Conservation (phyloP, 352 stramenopile species). For the Pseudoperonospora humuli region DNA sequence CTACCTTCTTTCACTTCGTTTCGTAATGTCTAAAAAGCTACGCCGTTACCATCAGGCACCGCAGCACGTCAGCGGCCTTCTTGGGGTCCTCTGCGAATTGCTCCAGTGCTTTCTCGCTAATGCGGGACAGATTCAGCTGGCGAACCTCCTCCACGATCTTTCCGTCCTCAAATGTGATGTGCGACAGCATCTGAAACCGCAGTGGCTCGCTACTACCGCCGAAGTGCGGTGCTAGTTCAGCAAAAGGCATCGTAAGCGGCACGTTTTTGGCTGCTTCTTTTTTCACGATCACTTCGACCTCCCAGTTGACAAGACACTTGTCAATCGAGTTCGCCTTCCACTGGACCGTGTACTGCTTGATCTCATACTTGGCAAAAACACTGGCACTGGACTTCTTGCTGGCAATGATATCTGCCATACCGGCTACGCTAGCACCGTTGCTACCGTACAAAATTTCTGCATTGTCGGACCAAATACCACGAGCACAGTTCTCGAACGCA, state of each 20-base stretch:
- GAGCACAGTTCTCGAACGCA: conserved; percentile 47
- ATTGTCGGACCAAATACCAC: conserved; percentile 49
- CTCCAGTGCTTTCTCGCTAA: conserved; percentile 41
- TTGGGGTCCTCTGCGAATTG: conserved; percentile 48
- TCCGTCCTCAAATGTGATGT: conserved; percentile 73
- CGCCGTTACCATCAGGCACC: conserved; percentile 28
- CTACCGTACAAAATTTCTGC: conserved; percentile 67
- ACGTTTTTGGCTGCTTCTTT: conserved; percentile 44
- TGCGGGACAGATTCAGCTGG: conserved; percentile 56
- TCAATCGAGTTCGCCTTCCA: conserved; percentile 62
- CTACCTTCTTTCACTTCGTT: conserved; percentile 18
- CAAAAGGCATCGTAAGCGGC: conserved; percentile 55
- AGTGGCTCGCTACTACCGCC: conserved; percentile 38
- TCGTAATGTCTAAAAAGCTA: conserved; percentile 12
- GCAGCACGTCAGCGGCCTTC: conserved; percentile 49
- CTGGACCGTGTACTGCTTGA: conserved; percentile 76
- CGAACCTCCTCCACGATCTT: conserved; percentile 77
- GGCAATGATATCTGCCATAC: conserved; percentile 49
- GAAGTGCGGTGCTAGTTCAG: conserved; percentile 45
- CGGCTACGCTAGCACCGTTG: conserved; percentile 32
- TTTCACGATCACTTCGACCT: conserved; percentile 53
- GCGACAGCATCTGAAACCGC: conserved; percentile 64
- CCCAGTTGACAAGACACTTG: conserved; percentile 72
- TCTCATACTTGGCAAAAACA: conserved; percentile 74
- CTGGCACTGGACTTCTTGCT: conserved; percentile 50